These are phyloP conservation scores for Fusarium sp. DNA, from an alignment of 2,329 filamentous ascomycete species.

Conservation along the genomic window DNA sequence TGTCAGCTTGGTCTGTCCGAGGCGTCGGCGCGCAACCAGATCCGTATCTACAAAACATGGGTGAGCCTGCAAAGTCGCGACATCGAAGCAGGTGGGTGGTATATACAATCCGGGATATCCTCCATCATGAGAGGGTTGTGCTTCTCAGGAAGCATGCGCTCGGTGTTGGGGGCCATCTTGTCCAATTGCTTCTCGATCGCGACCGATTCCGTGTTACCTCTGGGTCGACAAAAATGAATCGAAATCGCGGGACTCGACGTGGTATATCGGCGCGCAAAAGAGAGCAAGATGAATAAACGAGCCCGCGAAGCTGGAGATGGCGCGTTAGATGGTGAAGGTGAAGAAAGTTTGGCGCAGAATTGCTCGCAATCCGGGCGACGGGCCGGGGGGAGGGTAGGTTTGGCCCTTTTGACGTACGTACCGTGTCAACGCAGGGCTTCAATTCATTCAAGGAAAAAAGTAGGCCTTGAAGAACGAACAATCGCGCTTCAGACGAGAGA, in stretches of 20 bases:
- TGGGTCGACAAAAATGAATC: constrained; percentile 31
- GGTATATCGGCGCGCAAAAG: constrained; percentile 28
- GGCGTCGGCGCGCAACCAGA: constrained; percentile 84
- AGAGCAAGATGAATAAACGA: constrained; percentile 12
- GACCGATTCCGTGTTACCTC: constrained; percentile 30
- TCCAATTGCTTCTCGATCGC: constrained; percentile 35
- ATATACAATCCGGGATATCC: constrained; percentile 72
- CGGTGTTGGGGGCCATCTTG: constrained; percentile 53
- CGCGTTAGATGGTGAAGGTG: constrained; percentile 34
- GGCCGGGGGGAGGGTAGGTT: constrained; percentile 19
- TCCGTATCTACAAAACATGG: constrained; percentile 69
- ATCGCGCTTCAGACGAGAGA: constrained; percentile 30
- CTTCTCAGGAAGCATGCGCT: constrained; percentile 67
- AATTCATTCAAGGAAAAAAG: constrained; percentile 35
- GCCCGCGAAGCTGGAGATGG: constrained; percentile 20
- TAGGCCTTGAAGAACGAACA: constrained; percentile 17
- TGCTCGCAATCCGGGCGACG: constrained; percentile 31
- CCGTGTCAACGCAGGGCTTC: constrained; percentile 44
- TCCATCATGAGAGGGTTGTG: constrained; percentile 76
- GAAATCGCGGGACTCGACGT: constrained; percentile 23
- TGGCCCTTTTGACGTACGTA: constrained; percentile 31
- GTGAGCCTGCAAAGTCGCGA: constrained; percentile 42
- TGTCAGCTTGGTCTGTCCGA: constrained; percentile 92
- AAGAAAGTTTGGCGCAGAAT: constrained; percentile 16
- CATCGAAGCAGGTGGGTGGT: constrained; percentile 12